Evolutionary conservation across 495 filamentous ascomycete species (phyloP).

Genomic region (Bathelium albidoporum): DNA sequence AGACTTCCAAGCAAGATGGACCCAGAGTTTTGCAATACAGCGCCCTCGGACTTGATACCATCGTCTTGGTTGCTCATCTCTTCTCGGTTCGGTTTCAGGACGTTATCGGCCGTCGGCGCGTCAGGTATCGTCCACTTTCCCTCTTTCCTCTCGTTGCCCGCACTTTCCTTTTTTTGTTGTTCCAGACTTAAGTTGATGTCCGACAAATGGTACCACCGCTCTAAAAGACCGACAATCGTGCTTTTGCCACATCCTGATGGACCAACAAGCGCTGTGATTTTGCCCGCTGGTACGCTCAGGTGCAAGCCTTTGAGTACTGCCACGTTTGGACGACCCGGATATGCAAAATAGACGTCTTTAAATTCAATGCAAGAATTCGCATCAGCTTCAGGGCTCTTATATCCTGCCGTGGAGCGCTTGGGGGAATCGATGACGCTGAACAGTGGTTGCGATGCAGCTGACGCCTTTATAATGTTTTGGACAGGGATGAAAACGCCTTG

Average conservation of each 20-base stretch:
- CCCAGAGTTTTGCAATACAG: slow-evolving; percentile 8
- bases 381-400: slow-evolving; percentile 13
- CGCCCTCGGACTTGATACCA: not conserved
- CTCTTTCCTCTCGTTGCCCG: not conserved
- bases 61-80: not conserved
- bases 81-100: not conserved
- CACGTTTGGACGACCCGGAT: slow-evolving; percentile 19
- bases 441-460: slow-evolving; percentile 30
- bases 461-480: slow-evolving; percentile 28
- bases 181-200: not conserved
- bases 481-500: slow-evolving; percentile 17
- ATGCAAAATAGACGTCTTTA: slow-evolving; percentile 20
- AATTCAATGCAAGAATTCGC: slow-evolving; percentile 17
- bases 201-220: slow-evolving; percentile 21
- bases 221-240: slow-evolving; percentile 26
- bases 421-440: slow-evolving; percentile 29
- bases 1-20: slow-evolving; percentile 15
- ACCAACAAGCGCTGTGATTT: slow-evolving; percentile 28
- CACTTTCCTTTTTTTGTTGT: not conserved
- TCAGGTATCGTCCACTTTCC: not conserved
- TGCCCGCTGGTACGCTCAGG: slow-evolving; percentile 18
- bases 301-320: slow-evolving; percentile 19
- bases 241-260: slow-evolving; percentile 25
- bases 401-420: slow-evolving; percentile 13
- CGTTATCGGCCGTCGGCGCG: not conserved